Evolutionary conservation across 371 early-diverging fungal species (phyloP).

Genomic region (Rhizopus microsporus): DNA sequence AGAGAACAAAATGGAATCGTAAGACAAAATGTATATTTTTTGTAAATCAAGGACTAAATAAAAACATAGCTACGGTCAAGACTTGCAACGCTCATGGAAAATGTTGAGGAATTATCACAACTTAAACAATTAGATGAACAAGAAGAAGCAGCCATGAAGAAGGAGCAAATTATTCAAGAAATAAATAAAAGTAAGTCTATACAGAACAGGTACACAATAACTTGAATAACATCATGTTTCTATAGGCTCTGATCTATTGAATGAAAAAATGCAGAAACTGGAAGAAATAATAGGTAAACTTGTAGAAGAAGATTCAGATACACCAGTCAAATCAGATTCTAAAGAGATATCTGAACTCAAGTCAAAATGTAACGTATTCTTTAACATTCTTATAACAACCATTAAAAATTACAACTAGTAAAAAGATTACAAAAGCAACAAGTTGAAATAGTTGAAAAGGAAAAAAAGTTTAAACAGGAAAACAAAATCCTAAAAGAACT

Average conservation of each 20-base stretch:
- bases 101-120: neutral
- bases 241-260: neutral
- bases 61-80: neutral
- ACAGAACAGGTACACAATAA: neutral
- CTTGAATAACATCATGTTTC: neutral
- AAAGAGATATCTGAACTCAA: neutral
- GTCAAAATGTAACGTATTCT: neutral
- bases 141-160: neutral
- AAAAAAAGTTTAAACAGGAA: slow-evolving; percentile 1
- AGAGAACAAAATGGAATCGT: neutral
- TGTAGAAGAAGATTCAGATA: neutral
- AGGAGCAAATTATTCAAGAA: slow-evolving; percentile 1
- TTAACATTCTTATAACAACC: neutral
- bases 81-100: slow-evolving; percentile 1
- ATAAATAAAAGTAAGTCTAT: neutral
- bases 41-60: neutral
- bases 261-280: neutral
- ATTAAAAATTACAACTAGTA: neutral
- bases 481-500: slow-evolving; percentile 7
- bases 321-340: slow-evolving; percentile 1
- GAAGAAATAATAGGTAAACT: neutral
- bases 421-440: neutral
- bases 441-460: slow-evolving; percentile 2
- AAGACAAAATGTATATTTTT: neutral
- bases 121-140: neutral